Percentiles rank a stretch among this genome's conserved stretches.
phyloP scores from a whole-genome alignment of 768 basidiomycete species.

The Serendipita vermifera region DNA sequence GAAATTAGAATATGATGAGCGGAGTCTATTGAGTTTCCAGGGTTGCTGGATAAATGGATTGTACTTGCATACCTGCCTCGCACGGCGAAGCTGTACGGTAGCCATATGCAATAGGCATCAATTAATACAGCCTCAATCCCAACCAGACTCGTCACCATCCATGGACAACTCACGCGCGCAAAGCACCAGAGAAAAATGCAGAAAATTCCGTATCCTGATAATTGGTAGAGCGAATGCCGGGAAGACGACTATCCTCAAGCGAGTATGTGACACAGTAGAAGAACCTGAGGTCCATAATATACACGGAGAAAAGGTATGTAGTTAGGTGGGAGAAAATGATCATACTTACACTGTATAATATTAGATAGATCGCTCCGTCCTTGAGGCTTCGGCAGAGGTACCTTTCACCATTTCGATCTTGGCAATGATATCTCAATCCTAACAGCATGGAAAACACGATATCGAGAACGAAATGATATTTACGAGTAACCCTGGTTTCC shows the following conservation, averaged over 20 bases:
- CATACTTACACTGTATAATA: too few relatives aligned
- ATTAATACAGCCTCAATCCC: conserved; percentile 10
- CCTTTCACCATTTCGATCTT: too few relatives aligned
- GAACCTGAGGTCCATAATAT: conserved; percentile 22
- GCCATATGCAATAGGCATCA: too few relatives aligned
- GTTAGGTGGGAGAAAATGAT: too few relatives aligned
- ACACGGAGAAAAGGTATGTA: conserved; percentile 18
- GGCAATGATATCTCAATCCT: too few relatives aligned
- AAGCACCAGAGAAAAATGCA: conserved; percentile 11
- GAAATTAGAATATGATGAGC: too few relatives aligned
- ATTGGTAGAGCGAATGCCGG: conserved; percentile 32
- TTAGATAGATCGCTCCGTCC: too few relatives aligned
- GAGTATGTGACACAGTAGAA: conserved; percentile 27
- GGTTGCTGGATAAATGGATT: too few relatives aligned
- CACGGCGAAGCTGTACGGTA: too few relatives aligned
- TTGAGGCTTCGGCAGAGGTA: too few relatives aligned
- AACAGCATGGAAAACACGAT: conserved; percentile 28
- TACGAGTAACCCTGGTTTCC: conserved; percentile 23
- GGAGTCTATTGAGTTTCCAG: too few relatives aligned
- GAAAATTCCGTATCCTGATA: conserved; percentile 28
- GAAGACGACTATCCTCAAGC: conserved; percentile 30
- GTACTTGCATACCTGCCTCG: too few relatives aligned
- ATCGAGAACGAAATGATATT: conserved; percentile 24
- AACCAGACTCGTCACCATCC: conserved; percentile 14
- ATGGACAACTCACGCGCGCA: conserved; percentile 16